Evolutionary conservation across 2,329 filamentous ascomycete species (phyloP).

Genomic region (Colletotrichum sansevieriae): DNA sequence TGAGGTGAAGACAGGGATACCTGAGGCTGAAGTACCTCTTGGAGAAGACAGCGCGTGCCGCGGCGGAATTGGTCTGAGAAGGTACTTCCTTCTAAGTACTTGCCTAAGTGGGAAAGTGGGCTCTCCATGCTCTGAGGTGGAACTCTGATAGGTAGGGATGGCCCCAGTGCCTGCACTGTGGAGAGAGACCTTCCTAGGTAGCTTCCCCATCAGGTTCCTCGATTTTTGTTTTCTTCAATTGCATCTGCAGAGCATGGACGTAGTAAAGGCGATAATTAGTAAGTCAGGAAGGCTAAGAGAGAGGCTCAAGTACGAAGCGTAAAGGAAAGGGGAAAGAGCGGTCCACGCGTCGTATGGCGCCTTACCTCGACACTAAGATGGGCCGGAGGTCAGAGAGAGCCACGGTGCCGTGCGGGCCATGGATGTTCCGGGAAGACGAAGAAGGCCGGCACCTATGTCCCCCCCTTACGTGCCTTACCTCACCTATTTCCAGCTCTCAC

Average conservation of each 20-base stretch:
- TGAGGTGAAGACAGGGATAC: neutral
- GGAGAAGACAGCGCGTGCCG: neutral
- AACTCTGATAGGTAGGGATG: too few species aligned
- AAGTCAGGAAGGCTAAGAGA: neutral
- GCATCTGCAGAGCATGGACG: slow-evolving; percentile 19
- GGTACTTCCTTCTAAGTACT: slow-evolving; percentile 10
- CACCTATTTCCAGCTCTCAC: too few species aligned
- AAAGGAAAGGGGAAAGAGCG: slow-evolving; percentile 12
- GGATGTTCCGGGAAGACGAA: slow-evolving; percentile 23
- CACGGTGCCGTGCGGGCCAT: slow-evolving; percentile 13
- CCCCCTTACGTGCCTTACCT: too few species aligned
- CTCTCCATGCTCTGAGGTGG: neutral
- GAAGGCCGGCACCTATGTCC: too few species aligned
- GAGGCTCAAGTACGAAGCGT: neutral
- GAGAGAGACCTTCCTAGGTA: too few species aligned
- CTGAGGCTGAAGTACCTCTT: neutral
- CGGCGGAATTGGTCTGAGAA: neutral
- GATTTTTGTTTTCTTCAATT: slow-evolving; percentile 13
- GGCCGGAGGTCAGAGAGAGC: slow-evolving; percentile 2
- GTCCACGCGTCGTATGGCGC: neutral
- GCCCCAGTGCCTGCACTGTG: too few species aligned
- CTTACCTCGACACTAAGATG: slow-evolving; percentile 2
- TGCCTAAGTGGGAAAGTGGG: slow-evolving; percentile 20
- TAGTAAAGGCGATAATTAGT: neutral
- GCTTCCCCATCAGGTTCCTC: slow-evolving; percentile 9